phyloP scores from a whole-genome alignment of 768 basidiomycete species.

The Lactarius indigo region DNA sequence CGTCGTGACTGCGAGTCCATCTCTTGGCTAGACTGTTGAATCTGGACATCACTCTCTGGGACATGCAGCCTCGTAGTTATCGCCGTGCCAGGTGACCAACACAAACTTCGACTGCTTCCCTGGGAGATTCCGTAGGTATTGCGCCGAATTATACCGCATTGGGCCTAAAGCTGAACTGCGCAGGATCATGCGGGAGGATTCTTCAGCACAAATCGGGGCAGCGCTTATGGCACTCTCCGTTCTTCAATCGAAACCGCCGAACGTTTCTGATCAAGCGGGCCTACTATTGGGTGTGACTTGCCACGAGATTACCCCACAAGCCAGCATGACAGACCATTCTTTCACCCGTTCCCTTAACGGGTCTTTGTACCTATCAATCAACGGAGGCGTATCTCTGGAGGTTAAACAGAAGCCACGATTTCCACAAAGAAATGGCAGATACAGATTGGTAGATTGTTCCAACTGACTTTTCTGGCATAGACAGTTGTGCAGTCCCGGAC shows the following conservation, averaged over 20 bases:
- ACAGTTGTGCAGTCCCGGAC: background rate
- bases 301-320: background rate
- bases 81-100: background rate
- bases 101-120: background rate
- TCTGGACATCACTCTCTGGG: background rate
- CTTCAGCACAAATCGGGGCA: background rate
- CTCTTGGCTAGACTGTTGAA: background rate
- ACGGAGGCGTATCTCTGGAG: background rate
- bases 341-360: background rate
- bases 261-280: background rate
- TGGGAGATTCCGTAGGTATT: background rate
- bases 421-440: background rate
- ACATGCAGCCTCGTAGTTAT: background rate
- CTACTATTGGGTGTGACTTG: background rate
- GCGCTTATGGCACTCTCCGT: background rate
- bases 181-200: background rate
- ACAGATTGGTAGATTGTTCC: background rate
- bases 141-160: conserved; percentile 8
- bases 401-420: background rate
- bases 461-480: background rate
- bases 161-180: conserved; percentile 1
- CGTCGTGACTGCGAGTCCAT: background rate
- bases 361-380: background rate
- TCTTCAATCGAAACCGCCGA: background rate
- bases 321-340: background rate